A percentile compares a stretch with the other conserved stretches of the same genome.
Evolutionary conservation across 768 basidiomycete species (phyloP).

Genomic region (Kwoniella mangroviensis): DNA sequence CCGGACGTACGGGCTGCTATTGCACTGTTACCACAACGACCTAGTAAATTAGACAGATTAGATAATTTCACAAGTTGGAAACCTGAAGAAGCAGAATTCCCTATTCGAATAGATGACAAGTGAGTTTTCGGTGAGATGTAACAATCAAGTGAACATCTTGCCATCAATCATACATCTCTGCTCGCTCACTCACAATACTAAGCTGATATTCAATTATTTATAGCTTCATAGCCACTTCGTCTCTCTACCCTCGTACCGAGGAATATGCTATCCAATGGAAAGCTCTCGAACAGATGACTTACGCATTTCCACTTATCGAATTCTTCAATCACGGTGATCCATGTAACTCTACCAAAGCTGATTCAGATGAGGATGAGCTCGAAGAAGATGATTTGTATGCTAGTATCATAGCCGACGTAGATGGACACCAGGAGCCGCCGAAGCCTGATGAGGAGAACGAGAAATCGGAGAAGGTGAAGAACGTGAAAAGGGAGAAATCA

Average conservation of each 20-base stretch:
- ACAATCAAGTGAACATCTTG: too few species aligned
- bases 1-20: conserved; percentile 25
- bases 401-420: conserved; percentile 10
- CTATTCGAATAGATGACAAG: neutral
- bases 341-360: conserved; percentile 6
- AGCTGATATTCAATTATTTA: neutral
- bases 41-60: conserved; percentile 24
- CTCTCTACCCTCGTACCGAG: neutral
- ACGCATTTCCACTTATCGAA: conserved; percentile 22
- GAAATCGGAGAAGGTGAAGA: neutral
- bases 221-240: neutral
- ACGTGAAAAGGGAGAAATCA: neutral
- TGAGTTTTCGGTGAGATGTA: neutral
- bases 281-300: conserved; percentile 20
- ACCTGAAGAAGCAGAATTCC: conserved; percentile 6
- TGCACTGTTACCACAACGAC: conserved; percentile 15
- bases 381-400: conserved; percentile 32
- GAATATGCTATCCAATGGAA: conserved; percentile 12
- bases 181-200: too few species aligned
- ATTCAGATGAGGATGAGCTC: neutral
- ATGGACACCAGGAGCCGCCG: neutral
- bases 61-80: conserved; percentile 27
- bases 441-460: neutral
- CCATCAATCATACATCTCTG: too few species aligned
- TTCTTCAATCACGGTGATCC: conserved; percentile 20